A percentile compares a stretch with the other conserved stretches of the same genome.
Evolutionary conservation across 2,329 filamentous ascomycete genomes (phyloP).

Genomic region (Ophiostoma tasmaniense): DNA sequence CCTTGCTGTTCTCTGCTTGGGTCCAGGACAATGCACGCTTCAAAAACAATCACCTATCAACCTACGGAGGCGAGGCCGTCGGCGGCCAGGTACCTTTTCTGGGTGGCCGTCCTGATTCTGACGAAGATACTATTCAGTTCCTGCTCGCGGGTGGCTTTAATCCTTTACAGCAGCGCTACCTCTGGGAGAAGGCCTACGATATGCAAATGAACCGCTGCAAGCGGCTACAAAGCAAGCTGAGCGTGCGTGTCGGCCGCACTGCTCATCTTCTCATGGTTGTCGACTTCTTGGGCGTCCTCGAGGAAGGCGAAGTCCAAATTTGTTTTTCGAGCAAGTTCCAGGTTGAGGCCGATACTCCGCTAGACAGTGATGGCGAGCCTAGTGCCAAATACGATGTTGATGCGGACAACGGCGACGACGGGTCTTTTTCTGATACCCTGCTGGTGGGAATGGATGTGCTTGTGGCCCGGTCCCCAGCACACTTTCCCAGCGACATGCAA

Average conservation of each 20-base stretch:
- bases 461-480: constrained; percentile 60
- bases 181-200: constrained; percentile 40
- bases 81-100: constrained; percentile 35
- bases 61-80: constrained; percentile 12
- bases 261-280: constrained; percentile 58
- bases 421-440: constrained; percentile 39
- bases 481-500: constrained; percentile 65
- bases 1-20: constrained; percentile 46
- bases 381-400: constrained; percentile 34
- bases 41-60: constrained; percentile 30
- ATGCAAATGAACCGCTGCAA: constrained; percentile 47
- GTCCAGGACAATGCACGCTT: constrained; percentile 34
- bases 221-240: constrained; percentile 45
- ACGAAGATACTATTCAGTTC: constrained; percentile 44
- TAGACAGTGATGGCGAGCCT: constrained; percentile 44
- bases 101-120: constrained; percentile 41
- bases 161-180: constrained; percentile 37
- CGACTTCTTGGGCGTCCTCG: constrained; percentile 53
- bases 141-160: constrained; percentile 55
- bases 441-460: constrained; percentile 53
- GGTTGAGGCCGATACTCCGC: constrained; percentile 41
- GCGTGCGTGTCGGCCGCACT: constrained; percentile 52
- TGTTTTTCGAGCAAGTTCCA: constrained; percentile 60
- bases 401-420: constrained; percentile 30
- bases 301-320: constrained; percentile 59